These are phyloP conservation scores for Exutisphaerella laricina DNA, from an alignment of 2,329 filamentous ascomycete genomes.

Conservation along the genomic window DNA sequence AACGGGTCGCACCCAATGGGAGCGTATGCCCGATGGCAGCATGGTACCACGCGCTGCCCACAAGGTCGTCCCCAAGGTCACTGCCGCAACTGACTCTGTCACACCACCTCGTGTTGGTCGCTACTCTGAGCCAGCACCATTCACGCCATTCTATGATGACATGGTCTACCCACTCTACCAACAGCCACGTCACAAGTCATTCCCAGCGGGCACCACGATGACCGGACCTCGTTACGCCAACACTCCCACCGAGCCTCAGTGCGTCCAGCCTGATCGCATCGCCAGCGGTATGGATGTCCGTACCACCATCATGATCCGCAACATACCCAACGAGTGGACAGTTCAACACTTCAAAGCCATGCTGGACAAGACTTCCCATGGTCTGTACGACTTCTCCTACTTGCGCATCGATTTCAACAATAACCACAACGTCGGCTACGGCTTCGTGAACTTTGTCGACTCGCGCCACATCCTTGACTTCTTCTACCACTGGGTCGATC, in stretches of 20 bases:
- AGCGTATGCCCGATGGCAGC: slow-evolving; percentile 16
- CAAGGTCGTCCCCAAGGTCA: slow-evolving; percentile 15
- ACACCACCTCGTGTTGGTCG: slow-evolving; percentile 4
- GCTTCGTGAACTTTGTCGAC: slow-evolving; percentile 91
- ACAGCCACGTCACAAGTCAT: slow-evolving; percentile 10
- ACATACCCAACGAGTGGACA: slow-evolving; percentile 87
- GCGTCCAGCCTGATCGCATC: slow-evolving; percentile 37
- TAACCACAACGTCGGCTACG: slow-evolving; percentile 74
- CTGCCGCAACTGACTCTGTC: background rate
- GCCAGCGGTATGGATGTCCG: slow-evolving; percentile 44
- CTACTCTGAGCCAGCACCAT: slow-evolving; percentile 9
- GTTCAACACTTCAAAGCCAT: slow-evolving; percentile 61
- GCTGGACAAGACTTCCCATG: slow-evolving; percentile 70
- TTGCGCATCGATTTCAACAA: slow-evolving; percentile 63
- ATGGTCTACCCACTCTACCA: background rate
- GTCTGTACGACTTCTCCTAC: slow-evolving; percentile 92
- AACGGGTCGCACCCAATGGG: slow-evolving; percentile 29
- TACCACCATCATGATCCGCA: slow-evolving; percentile 73
- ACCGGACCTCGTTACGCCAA: slow-evolving; percentile 6
- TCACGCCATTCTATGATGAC: slow-evolving; percentile 2
- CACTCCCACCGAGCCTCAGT: slow-evolving; percentile 32
- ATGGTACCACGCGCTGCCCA: background rate
- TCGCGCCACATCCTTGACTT: slow-evolving; percentile 64
- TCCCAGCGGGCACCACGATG: slow-evolving; percentile 13
- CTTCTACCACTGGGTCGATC: slow-evolving; percentile 50